phyloP scores from a whole-genome alignment of 164 flowering plant genomes.

The Vitis rotundifolia region DNA sequence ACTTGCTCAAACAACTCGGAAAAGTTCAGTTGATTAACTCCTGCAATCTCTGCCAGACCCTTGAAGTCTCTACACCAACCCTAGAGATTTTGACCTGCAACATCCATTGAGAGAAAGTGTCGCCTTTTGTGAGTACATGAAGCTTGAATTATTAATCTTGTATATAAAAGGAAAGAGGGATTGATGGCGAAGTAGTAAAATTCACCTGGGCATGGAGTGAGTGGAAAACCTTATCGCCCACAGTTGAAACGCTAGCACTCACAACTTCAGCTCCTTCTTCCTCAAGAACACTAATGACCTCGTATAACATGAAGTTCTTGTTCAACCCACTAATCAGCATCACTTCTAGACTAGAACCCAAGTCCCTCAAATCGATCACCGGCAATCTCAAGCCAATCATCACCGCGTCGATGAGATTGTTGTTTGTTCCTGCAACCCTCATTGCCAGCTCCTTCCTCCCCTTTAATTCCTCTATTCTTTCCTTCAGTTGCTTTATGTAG shows the following conservation, averaged over 20 bases:
- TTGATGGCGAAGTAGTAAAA: not conserved
- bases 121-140: not conserved
- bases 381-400: constrained; percentile 25
- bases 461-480: constrained; percentile 35
- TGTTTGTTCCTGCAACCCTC: not conserved
- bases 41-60: constrained; percentile 40
- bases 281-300: constrained; percentile 44
- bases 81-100: constrained; percentile 48
- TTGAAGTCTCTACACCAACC: constrained; percentile 53
- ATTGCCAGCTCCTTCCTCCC: constrained; percentile 26
- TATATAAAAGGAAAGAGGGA: not conserved
- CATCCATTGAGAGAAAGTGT: not conserved
- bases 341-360: constrained; percentile 44
- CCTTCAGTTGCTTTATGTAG: constrained; percentile 36
- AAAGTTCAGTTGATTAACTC: constrained; percentile 23
- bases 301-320: constrained; percentile 40
- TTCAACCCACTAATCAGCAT: constrained; percentile 34
- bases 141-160: not conserved
- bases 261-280: constrained; percentile 60
- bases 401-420: constrained; percentile 4
- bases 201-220: constrained; percentile 53
- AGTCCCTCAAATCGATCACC: constrained; percentile 45
- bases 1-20: too few species aligned
- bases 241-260: constrained; percentile 33
- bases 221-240: constrained; percentile 39